phyloP scores from a whole-genome alignment of 2,329 filamentous ascomycete genomes.

The Acrocalymma vagum region DNA sequence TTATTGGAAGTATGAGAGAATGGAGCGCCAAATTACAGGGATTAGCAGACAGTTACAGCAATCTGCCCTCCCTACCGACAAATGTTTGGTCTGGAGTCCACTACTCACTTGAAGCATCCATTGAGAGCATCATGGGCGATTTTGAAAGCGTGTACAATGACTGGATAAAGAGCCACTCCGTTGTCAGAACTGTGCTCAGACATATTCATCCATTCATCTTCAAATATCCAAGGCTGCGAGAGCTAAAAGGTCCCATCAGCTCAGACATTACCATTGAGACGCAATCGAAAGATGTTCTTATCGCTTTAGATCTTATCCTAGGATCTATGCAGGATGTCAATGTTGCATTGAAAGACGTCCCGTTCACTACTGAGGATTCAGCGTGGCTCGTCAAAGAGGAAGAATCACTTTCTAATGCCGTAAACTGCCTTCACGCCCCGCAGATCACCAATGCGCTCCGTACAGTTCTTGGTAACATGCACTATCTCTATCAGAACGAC shows the following conservation, averaged over 20 bases:
- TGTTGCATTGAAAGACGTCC: conserved; percentile 63
- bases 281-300: conserved; percentile 68
- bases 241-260: conserved; percentile 1
- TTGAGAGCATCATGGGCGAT: conserved; percentile 19
- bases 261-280: conserved; percentile 36
- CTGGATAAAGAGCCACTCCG: conserved; percentile 31
- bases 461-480: conserved; percentile 56
- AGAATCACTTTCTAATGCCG: conserved; percentile 46
- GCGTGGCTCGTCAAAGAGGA: conserved; percentile 69
- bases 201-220: conserved; percentile 74
- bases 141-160: conserved; percentile 23
- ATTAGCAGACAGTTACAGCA: conserved; percentile 23
- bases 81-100: conserved; percentile 34
- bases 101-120: conserved; percentile 16
- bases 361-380: conserved; percentile 66
- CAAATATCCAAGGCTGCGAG: conserved; percentile 13
- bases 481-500: conserved; percentile 49
- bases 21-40: conserved; percentile 28
- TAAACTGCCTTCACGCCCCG: conserved; percentile 67
- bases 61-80: conserved; percentile 33
- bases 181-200: conserved; percentile 52
- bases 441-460: conserved; percentile 61
- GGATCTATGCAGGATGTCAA: conserved; percentile 80
- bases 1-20: conserved; percentile 33
- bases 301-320: conserved; percentile 76